These are phyloP conservation scores for Carex littledalei DNA, from an alignment of 176 grass and related monocot genomes.

Conservation along the genomic window DNA sequence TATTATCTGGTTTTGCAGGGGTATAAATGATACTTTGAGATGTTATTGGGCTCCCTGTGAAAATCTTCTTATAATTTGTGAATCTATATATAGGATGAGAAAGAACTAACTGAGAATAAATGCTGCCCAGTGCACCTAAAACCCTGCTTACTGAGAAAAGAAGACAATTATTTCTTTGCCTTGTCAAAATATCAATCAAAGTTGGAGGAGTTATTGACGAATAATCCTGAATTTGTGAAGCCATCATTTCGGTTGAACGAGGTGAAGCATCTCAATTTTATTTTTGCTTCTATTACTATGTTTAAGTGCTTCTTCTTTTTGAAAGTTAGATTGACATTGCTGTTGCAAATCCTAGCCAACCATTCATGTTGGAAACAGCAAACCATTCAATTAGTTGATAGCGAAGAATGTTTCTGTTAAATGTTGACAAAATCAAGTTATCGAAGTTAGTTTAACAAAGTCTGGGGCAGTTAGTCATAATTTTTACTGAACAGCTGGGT, in stretches of 20 bases:
- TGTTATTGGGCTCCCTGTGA: slow-evolving; percentile 14
- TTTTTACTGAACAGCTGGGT: background rate
- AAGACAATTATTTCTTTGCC: slow-evolving; percentile 99
- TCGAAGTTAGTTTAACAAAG: background rate
- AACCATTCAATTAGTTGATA: background rate
- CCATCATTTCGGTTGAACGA: slow-evolving; percentile 87
- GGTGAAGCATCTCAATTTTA: slow-evolving; percentile 43
- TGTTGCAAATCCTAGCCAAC: slow-evolving; percentile 8
- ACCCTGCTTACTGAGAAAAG: slow-evolving; percentile 77
- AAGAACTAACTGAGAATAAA: slow-evolving; percentile 76
- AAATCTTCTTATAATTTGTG: background rate
- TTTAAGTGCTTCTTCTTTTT: background rate
- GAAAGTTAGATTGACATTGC: background rate
- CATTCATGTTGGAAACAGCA: background rate
- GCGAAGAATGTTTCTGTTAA: background rate
- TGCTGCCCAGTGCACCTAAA: slow-evolving; percentile 82
- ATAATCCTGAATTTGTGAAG: slow-evolving; percentile 92
- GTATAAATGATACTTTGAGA: too few relatives aligned
- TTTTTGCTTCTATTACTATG: background rate
- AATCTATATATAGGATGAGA: slow-evolving; percentile 62
- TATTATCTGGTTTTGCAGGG: background rate
- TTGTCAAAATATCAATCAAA: slow-evolving; percentile 88
- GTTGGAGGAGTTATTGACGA: slow-evolving; percentile 70
- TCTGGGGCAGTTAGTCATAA: background rate
- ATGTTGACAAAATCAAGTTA: background rate